A percentile compares a stretch with the other conserved stretches of the same genome.
These are phyloP conservation scores for Scenedesmus sp. DNA, from an alignment of 163 green algal species.

Conservation along the genomic window DNA sequence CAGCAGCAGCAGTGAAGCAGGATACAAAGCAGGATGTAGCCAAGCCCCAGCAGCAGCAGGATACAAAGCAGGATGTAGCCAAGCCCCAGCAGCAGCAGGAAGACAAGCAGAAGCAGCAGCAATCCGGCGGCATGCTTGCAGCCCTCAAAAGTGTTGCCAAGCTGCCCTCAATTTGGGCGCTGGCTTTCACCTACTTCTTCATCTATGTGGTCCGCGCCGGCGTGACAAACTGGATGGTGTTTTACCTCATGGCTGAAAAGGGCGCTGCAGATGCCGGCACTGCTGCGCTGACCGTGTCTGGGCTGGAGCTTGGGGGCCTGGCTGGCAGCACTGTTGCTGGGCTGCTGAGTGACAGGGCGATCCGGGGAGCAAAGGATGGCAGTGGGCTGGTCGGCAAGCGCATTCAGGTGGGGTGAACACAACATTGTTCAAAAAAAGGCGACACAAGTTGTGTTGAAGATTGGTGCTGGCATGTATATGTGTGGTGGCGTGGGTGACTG, in stretches of 20 bases:
- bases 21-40: neutral
- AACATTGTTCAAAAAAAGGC: too few species aligned
- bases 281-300: conserved; percentile 58
- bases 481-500: too few species aligned
- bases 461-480: too few species aligned
- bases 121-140: conserved; percentile 35
- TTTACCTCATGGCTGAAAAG: conserved; percentile 75
- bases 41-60: neutral
- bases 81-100: neutral
- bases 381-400: conserved; percentile 78
- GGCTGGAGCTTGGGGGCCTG: conserved; percentile 72
- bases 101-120: neutral
- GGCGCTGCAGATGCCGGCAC: conserved; percentile 50
- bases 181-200: conserved; percentile 85
- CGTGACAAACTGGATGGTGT: conserved; percentile 80
- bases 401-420: conserved; percentile 59
- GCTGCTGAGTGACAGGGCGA: conserved; percentile 76
- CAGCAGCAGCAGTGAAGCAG: conserved; percentile 1
- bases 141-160: conserved; percentile 69
- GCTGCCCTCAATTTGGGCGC: conserved; percentile 70
- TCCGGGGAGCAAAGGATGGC: conserved; percentile 59
- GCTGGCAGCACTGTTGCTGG: conserved; percentile 72
- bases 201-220: conserved; percentile 67
- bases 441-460: too few species aligned
- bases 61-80: neutral